phyloP scores from a whole-genome alignment of 176 grass and related monocot genomes.

The Sorghum bicolor region Sorghum_bicolor_NCBIv3 NC_012870.2:75123501-75124000 shows the following conservation, averaged over 20 bases:
- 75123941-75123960: constrained; percentile 55
- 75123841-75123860: constrained; percentile 86
- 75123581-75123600: constrained; percentile 74
- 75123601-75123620: constrained; percentile 66
- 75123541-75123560: constrained; percentile 73
- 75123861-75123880: constrained; percentile 91
- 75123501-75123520: constrained; percentile 54
- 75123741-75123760: constrained; percentile 84
- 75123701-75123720: constrained; percentile 41
- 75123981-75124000: constrained; percentile 2
- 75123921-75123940: constrained; percentile 86
- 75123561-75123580: constrained; percentile 77
- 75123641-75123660: constrained; percentile 56
- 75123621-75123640: constrained; percentile 89
- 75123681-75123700: constrained; percentile 22
- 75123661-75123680: neutral
- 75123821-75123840: constrained; percentile 68
- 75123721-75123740: constrained; percentile 99
- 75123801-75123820: constrained; percentile 78
- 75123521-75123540: constrained; percentile 95
- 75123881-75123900: constrained; percentile 95
- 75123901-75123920: constrained; percentile 86
- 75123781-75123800: constrained; percentile 82
- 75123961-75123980: neutral
- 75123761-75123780: constrained; percentile 88